Conservation (phyloP, 495 filamentous ascomycete species). For the Hyaloscypha finlandica region DNA sequence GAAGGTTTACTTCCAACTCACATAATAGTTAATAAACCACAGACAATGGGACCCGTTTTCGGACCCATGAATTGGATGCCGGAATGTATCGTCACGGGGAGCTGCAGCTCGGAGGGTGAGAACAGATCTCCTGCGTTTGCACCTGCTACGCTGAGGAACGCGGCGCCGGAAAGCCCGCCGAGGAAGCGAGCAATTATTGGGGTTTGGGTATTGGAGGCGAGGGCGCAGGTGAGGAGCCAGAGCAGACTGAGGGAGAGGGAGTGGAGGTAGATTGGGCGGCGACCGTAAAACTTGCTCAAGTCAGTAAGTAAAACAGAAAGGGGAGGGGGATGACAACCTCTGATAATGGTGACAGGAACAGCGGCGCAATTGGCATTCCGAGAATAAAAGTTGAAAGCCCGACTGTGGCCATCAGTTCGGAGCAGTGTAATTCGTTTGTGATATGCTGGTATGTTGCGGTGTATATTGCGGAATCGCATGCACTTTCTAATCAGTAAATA, state of each 20-base stretch:
- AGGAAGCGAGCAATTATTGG: conserved; percentile 81
- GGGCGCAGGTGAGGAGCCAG: conserved; percentile 82
- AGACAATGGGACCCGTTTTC: conserved; percentile 48
- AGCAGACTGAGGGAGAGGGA: conserved; percentile 76
- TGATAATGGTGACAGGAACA: conserved; percentile 45
- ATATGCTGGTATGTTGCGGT: conserved; percentile 40
- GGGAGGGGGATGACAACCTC: conserved; percentile 36
- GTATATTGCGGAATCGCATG: conserved; percentile 61
- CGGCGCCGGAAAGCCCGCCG: conserved; percentile 76
- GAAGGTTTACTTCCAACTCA: conserved; percentile 80
- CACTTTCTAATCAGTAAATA: conserved; percentile 36
- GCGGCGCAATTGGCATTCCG: conserved; percentile 51
- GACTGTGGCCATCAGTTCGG: conserved; percentile 44
- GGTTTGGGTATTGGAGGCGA: conserved; percentile 78
- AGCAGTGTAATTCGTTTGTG: conserved; percentile 43
- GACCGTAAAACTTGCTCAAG: conserved; percentile 67
- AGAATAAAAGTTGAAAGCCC: conserved; percentile 53
- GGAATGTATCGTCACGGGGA: conserved; percentile 12
- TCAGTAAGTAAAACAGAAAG: no score
- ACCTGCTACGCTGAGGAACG: conserved; percentile 85
- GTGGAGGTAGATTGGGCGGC: conserved; percentile 75
- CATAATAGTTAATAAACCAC: conserved; percentile 40
- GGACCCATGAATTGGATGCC: conserved; percentile 71
- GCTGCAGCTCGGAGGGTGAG: neutral
- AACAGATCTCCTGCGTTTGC: conserved; percentile 42